These are phyloP conservation scores for Pyrenula aspistea DNA, from an alignment of 495 filamentous ascomycete species.

Conservation along the genomic window DNA sequence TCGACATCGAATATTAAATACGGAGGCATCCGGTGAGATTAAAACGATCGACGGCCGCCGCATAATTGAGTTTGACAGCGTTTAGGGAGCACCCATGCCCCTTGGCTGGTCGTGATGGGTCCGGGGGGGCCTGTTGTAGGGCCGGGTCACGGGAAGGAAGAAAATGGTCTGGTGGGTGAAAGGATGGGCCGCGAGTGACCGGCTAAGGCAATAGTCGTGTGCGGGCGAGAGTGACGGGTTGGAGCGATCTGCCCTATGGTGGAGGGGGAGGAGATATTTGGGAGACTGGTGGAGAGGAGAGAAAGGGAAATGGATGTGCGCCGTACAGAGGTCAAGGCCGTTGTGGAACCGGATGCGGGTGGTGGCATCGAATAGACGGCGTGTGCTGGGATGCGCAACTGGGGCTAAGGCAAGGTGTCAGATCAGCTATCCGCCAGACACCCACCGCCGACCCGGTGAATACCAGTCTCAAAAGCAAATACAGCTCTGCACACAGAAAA, in stretches of 20 bases:
- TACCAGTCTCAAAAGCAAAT: no score
- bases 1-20: neutral
- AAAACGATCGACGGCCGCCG: neutral
- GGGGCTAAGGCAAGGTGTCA: constrained; percentile 1
- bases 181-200: neutral
- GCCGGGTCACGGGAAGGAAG: neutral
- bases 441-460: no score
- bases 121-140: neutral
- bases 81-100: neutral
- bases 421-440: constrained; percentile 2
- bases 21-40: neutral
- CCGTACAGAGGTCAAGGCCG: neutral
- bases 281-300: neutral
- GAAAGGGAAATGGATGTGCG: neutral
- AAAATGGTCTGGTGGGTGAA: neutral
- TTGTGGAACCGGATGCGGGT: neutral
- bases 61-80: neutral
- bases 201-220: no score
- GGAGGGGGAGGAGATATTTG: neutral
- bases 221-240: neutral
- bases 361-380: neutral
- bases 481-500: neutral
- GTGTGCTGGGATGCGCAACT: neutral
- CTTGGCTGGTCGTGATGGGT: neutral
- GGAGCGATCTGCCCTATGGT: neutral